Base-by-base conservation (phyloP, 148 eudicot species). In the Chenopodium suecicum region DNA sequence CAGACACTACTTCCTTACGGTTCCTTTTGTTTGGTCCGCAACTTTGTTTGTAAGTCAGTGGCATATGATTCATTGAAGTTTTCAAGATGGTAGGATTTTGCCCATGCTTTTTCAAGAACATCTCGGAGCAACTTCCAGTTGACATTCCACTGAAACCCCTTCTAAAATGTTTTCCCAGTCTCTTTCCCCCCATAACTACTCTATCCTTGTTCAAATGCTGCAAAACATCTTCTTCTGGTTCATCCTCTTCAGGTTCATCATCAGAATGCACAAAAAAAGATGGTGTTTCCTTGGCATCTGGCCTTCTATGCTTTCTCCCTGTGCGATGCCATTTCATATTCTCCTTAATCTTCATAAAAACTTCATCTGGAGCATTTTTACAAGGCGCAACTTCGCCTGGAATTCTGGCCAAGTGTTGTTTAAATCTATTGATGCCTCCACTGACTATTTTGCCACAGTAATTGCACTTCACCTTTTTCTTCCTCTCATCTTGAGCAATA, bases 301-400 rank as follows among this genome's bases (percentile, higher is more conserved):
- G 89, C 75, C 90, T 89, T 84, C 91, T 88, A 34, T 89, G 93
- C 87, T 92, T 92, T 86, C 92, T 89, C 56, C 98, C 98, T 22
- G 94, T 88, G 56, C 98, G 96, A 87, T 95, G 98, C 98, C 98
- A 95, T 84, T 91, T 93, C 98, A 93, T 95, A 86, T 92, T 95
- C 69, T 95, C 98, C 86, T 95, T 93, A 75, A 95, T 95, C 86
- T 89, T 92, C 82, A 90, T 64, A 85, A 89, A 93, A 54, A 95
- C 98, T 70, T 95, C 98, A 87, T 92, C 96, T 0, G 98, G 98
- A 29, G 94, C 97, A 92, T 76, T 91, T 83, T 92, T 95, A 86
- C 98, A 93, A 32, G 98, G 89, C 62, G 98, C 98, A 89, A 95
- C 98, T 90, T 95, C 98, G 31, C 98, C 98, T 6, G 97, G 94